Evolutionary conservation across 495 filamentous ascomycete genomes (phyloP), one percentile per base, ranked within the genome.

Genomic region (Neurospora sp.): DNA sequence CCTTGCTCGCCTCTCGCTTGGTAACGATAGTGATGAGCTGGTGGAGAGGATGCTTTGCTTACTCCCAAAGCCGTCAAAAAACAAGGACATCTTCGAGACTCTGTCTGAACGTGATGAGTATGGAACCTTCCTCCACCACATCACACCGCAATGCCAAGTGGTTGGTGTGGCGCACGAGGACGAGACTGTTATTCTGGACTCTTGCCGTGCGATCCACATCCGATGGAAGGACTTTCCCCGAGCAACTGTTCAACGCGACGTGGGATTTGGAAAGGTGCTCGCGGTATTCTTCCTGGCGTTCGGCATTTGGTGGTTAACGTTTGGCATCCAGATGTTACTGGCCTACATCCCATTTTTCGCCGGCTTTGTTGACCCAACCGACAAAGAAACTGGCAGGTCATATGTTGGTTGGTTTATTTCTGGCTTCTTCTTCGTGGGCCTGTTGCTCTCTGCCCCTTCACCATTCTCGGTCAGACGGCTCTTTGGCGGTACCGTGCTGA

Each of bases 1-100:
- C 18, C 82, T 87, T 39, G 83, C 85, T 22, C 76, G 83, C 39
- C 71, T 78, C 0, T 77, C 77, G 22, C 47, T 81, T 71, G 71
- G 75, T 68, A 70, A 81, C 39, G 81, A 78, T 74, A 71, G 68
- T 18, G 75, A 78, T 72, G 39, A 65, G 44, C 71, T 79, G 3
- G 71, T 79, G 0, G 77, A 77, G 53, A 71, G 77, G 5, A 68
- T 72, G 20, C 68, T 77, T 38, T 76, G 76, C 65, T 72, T 71
- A 41, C 72, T 74, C 8, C 74, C 76, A 10, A 69, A 41, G 44
- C 59, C 53, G 8, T 37, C 68, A 37, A 12, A n/a, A 37, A 12
- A n/a, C n/a, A 45, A 44, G 1, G 22, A 47, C 10, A 39, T 9
- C 39, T 69, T 42, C 41, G 31, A 22, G 45, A 69, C 71, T 61